A percentile compares a stretch with the other conserved stretches of the same genome.
phyloP scores from a whole-genome alignment of 495 filamentous ascomycete genomes.

The Penicillium daleae region DNA sequence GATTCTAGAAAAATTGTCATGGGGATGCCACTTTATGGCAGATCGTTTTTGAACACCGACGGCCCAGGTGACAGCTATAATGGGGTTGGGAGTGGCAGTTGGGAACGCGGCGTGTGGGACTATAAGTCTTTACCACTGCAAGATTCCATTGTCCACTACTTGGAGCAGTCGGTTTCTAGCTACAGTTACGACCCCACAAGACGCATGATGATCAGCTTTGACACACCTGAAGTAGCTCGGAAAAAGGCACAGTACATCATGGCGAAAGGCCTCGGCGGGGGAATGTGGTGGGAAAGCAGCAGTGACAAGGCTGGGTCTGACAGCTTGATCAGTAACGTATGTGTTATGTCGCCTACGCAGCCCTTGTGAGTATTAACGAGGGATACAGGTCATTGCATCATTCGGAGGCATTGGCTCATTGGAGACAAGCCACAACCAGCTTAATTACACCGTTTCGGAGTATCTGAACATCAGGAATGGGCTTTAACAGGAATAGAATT shows the following conservation, averaged over 20 bases:
- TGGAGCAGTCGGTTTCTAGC: conserved; percentile 47
- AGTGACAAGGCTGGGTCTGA: conserved; percentile 62
- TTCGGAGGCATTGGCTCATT: too few relatives aligned
- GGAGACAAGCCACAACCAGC: too few relatives aligned
- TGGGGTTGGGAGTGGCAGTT: conserved; percentile 67
- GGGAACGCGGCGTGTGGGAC: conserved; percentile 80
- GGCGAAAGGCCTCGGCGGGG: conserved; percentile 68
- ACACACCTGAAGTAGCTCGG: conserved; percentile 61
- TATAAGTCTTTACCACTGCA: conserved; percentile 62
- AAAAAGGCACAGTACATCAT: conserved; percentile 69
- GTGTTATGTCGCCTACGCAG: too few relatives aligned
- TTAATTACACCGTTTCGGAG: too few relatives aligned
- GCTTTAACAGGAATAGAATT: too few relatives aligned
- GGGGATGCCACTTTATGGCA: conserved; percentile 85
- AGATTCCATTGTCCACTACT: conserved; percentile 25
- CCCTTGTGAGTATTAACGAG: too few relatives aligned
- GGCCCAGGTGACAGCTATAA: conserved; percentile 70
- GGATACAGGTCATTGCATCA: too few relatives aligned
- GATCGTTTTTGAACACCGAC: conserved; percentile 70
- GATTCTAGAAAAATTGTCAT: conserved; percentile 72
- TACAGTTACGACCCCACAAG: conserved; percentile 67
- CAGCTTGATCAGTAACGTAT: conserved; percentile 63
- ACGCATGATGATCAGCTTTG: conserved; percentile 71
- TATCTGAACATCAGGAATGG: too few relatives aligned
- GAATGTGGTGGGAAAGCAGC: conserved; percentile 90